Evolutionary conservation across 2,329 filamentous ascomycete genomes (phyloP).

Genomic region (Apiospora marii): DNA sequence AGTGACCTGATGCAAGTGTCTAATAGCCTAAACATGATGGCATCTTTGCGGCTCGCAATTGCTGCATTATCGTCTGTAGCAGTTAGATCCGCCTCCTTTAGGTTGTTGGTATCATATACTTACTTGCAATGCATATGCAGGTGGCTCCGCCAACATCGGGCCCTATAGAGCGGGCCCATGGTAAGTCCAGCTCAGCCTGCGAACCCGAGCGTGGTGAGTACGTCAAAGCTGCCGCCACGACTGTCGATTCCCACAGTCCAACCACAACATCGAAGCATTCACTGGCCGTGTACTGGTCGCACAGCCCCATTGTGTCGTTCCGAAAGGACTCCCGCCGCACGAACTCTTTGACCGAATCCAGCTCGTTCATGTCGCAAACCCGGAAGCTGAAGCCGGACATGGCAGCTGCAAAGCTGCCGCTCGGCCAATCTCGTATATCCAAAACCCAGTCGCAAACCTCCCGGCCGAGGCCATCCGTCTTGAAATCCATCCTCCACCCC

Average conservation of each 20-base stretch:
- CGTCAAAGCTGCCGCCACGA: slow-evolving; percentile 63
- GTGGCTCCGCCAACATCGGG: slow-evolving; percentile 63
- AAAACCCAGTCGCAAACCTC: slow-evolving; percentile 63
- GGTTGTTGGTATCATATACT: slow-evolving; percentile 35
- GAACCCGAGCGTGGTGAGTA: slow-evolving; percentile 58
- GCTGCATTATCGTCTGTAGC: background rate
- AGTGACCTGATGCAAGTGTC: slow-evolving; percentile 59
- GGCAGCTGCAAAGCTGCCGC: slow-evolving; percentile 45
- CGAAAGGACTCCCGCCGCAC: slow-evolving; percentile 56
- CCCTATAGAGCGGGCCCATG: slow-evolving; percentile 61
- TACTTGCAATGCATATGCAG: slow-evolving; percentile 67
- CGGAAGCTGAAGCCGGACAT: slow-evolving; percentile 53
- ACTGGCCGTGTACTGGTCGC: slow-evolving; percentile 64
- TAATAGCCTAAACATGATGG: slow-evolving; percentile 61
- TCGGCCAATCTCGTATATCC: slow-evolving; percentile 57
- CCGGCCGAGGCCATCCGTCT: slow-evolving; percentile 55
- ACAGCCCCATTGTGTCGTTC: slow-evolving; percentile 63
- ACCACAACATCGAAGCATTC: slow-evolving; percentile 63
- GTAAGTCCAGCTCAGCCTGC: slow-evolving; percentile 57
- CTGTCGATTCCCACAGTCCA: slow-evolving; percentile 54
- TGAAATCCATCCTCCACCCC: slow-evolving; percentile 59
- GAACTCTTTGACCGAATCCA: slow-evolving; percentile 55
- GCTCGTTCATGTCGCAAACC: slow-evolving; percentile 55
- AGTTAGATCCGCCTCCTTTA: background rate
- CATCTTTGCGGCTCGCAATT: slow-evolving; percentile 53